Percentiles rank a stretch among this genome's conserved stretches.
These are phyloP conservation scores for Cyclanthera cordifolia DNA, from an alignment of 306 rosid species.

Conservation along the genomic window DNA sequence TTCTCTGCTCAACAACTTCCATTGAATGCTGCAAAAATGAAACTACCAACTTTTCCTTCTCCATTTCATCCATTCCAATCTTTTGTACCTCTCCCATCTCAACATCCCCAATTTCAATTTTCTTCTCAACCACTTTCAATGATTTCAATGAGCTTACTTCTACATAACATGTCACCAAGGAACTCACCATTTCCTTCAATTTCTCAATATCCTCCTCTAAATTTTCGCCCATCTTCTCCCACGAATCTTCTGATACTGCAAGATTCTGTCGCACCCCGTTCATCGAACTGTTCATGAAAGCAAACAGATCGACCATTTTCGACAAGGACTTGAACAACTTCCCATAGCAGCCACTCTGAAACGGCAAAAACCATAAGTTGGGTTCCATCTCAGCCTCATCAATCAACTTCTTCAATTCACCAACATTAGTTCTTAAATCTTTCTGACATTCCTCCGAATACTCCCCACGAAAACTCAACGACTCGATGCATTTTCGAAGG, in stretches of 20 bases:
- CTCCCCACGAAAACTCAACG: conserved; percentile 19
- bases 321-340: conserved; percentile 39
- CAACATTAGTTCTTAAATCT: conserved; percentile 23
- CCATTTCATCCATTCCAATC: conserved; percentile 19
- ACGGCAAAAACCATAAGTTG: conserved; percentile 56
- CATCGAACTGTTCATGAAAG: conserved; percentile 25
- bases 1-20: conserved; percentile 22
- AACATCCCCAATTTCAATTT: conserved; percentile 20
- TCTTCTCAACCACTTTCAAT: conserved; percentile 23
- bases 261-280: conserved; percentile 20
- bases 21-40: conserved; percentile 27
- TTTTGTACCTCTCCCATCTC: conserved; percentile 37
- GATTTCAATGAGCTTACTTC: conserved; percentile 32
- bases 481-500: conserved; percentile 27
- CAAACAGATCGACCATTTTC: conserved; percentile 29
- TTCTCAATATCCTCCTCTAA: conserved; percentile 30
- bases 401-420: conserved; percentile 29
- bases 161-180: conserved; percentile 23
- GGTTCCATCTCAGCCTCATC: conserved; percentile 60
- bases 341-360: conserved; percentile 29
- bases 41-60: conserved; percentile 24
- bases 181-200: conserved; percentile 29
- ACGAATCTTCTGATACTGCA: conserved; percentile 8
- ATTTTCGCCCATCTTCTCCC: conserved; percentile 18
- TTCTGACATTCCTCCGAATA: conserved; percentile 20